Percentiles rank a stretch among this genome's conserved stretches.
Conservation (phyloP, 2,329 filamentous ascomycete species). For the Xylariaceae sp. region DNA sequence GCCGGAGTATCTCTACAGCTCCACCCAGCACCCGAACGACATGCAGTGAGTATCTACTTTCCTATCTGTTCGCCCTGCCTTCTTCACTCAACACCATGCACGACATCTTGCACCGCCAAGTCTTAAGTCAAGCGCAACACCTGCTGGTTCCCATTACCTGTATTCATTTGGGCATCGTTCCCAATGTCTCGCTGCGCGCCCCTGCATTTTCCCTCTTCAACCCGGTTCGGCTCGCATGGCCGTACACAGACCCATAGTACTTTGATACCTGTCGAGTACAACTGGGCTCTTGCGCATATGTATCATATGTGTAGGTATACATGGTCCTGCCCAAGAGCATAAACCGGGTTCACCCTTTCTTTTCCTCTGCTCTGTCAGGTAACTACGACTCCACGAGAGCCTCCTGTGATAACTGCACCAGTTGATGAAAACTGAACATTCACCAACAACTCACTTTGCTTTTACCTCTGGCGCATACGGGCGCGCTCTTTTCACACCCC, state of each 20-base stretch:
- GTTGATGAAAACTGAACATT: slow-evolving; percentile 6
- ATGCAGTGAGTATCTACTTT: slow-evolving; percentile 50
- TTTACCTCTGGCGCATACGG: not conserved
- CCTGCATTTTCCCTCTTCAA: slow-evolving; percentile 1
- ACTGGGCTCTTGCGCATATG: slow-evolving; percentile 1
- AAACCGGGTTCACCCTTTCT: slow-evolving; percentile 12
- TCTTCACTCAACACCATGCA: slow-evolving; percentile 12
- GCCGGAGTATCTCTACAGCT: slow-evolving; percentile 52
- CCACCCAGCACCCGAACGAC: slow-evolving; percentile 49
- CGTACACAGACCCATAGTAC: slow-evolving; percentile 5
- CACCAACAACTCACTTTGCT: not conserved
- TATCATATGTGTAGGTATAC: slow-evolving; percentile 3
- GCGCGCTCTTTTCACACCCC: not conserved
- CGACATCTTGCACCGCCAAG: slow-evolving; percentile 11
- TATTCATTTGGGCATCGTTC: slow-evolving; percentile 4
- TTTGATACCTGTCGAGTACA: slow-evolving; percentile 4
- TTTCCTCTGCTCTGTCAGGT: slow-evolving; percentile 14
- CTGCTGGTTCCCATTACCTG: slow-evolving; percentile 12
- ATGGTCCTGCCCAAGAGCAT: slow-evolving; percentile 17
- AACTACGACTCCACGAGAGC: slow-evolving; percentile 14
- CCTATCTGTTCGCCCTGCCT: slow-evolving; percentile 24
- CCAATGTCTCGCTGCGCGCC: slow-evolving; percentile 8
- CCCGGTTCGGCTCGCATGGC: slow-evolving; percentile 8
- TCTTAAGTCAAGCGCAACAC: slow-evolving; percentile 6
- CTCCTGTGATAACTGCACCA: slow-evolving; percentile 21